Percentiles rank a stretch among this genome's conserved stretches.
Evolutionary conservation across 768 basidiomycete genomes (phyloP).

Genomic region (Boletus rufocinnamomeus): DNA sequence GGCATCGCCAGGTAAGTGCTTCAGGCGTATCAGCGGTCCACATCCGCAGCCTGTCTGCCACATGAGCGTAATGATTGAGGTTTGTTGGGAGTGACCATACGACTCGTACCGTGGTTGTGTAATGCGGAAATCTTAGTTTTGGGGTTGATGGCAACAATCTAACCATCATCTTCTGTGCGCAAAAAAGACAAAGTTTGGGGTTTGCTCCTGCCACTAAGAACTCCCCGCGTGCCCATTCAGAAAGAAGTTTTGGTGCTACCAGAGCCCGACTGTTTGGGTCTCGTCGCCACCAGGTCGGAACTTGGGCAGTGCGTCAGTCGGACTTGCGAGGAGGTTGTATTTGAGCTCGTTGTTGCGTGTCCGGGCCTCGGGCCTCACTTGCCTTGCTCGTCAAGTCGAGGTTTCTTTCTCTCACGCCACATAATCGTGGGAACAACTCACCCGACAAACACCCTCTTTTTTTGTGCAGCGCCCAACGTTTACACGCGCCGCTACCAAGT

Average conservation of each 20-base stretch:
- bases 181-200: not conserved
- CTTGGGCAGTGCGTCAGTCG: not conserved
- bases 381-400: too few species aligned
- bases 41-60: not conserved
- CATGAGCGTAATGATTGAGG: not conserved
- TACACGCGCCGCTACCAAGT: too few species aligned
- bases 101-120: not conserved
- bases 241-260: not conserved
- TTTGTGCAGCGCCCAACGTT: too few species aligned
- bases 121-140: not conserved
- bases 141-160: not conserved
- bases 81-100: not conserved
- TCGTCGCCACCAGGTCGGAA: not conserved
- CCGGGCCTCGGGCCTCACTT: too few species aligned
- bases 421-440: too few species aligned
- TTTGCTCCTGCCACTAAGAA: too few species aligned
- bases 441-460: too few species aligned
- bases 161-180: not conserved
- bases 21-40: not conserved
- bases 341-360: too few species aligned
- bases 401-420: too few species aligned
- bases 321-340: too few species aligned
- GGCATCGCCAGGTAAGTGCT: not conserved
- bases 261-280: not conserved
- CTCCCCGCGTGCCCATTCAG: too few species aligned